Base-by-base conservation (phyloP, 148 eudicot species). In the Pouteria glomerata region DNA sequence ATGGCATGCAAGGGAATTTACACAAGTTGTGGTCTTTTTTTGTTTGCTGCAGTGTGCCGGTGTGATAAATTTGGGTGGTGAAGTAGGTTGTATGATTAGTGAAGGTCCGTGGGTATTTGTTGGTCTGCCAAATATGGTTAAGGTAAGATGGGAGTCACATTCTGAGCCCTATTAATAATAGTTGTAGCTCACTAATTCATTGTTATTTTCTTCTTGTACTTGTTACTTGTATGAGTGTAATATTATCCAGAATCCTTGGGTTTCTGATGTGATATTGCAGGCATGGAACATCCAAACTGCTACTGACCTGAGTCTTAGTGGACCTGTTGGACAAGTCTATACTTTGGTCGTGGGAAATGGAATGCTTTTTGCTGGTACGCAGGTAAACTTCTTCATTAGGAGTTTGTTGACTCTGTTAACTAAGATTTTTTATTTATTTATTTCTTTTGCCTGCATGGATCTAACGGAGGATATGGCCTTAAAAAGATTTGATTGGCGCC, bases 31-130 rank as follows among this genome's bases (percentile, higher is more conserved):
- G 72, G 45, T 57, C 44, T 61, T 57, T 41, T 41, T 68, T 42
- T 69, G 62, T 68, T 77, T 51, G 29, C 48, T 72, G 33, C 83
- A 95, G 99, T 86, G 91, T 79, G 81, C 82, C 60, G 87, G 81
- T 23, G 81, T 84, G 69, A 77, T 84, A 41, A 85, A 79, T 78
- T 52, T 92, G 83, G 87, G 90, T n/a, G 90, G 89, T 61, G 93
- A 93, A 83, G 79, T 95, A 33, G 97, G 97, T 19, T 91, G 92
- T 74, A 82, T 95, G 96, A 85, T 95, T 64, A 95, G 88, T 73
- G 99, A 95, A 86, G 99, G 99, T 12, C 97, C 97, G 74, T 95
- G 96, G 93, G 79, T 95, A n/a, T 95, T 92, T 78, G 90, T 90
- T 50, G 99, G 97, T 78, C 68, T 88, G 68, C 87, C 89, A 26